These are phyloP conservation scores for Candida tunisiensis DNA, from an alignment of 1,139 yeast species.

Conservation along the genomic window DNA sequence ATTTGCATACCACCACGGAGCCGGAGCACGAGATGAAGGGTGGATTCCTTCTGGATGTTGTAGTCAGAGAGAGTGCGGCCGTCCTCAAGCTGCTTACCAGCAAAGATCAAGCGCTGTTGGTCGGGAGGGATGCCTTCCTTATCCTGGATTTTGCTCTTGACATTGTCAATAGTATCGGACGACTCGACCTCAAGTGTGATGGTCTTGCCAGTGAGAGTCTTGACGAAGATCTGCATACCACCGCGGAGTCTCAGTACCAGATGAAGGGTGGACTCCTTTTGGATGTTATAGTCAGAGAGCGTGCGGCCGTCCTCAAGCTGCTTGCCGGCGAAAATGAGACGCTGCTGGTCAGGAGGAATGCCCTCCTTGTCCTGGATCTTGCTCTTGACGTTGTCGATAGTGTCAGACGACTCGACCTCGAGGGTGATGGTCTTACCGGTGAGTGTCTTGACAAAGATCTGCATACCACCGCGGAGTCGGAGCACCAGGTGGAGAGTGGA, in stretches of 20 bases:
- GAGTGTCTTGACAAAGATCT: slow-evolving; percentile 61
- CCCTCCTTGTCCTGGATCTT: slow-evolving; percentile 82
- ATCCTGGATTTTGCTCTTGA: slow-evolving; percentile 71
- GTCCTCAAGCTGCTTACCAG: slow-evolving; percentile 78
- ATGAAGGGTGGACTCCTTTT: slow-evolving; percentile 97
- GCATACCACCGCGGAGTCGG: slow-evolving; percentile 61
- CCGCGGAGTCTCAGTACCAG: slow-evolving; percentile 55
- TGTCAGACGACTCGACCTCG: slow-evolving; percentile 81
- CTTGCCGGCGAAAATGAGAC: slow-evolving; percentile 99
- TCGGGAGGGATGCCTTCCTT: slow-evolving; percentile 83
- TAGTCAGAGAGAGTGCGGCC: slow-evolving; percentile 70
- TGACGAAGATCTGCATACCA: slow-evolving; percentile 60
- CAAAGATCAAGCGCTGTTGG: slow-evolving; percentile 72
- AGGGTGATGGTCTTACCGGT: slow-evolving; percentile 70
- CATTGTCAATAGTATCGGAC: slow-evolving; percentile 73
- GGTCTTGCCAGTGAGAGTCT: slow-evolving; percentile 68
- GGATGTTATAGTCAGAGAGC: slow-evolving; percentile 98
- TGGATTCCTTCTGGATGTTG: slow-evolving; percentile 66
- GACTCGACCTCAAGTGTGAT: slow-evolving; percentile 78
- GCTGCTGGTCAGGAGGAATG: slow-evolving; percentile 95
- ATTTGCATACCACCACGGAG: slow-evolving; percentile 59
- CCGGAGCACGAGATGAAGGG: slow-evolving; percentile 56
- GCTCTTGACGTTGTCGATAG: slow-evolving; percentile 70
- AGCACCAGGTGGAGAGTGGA: slow-evolving; percentile 57
- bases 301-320: slow-evolving; percentile 99